Evolutionary conservation across 192 early-diverging fungal genomes (phyloP).

Genomic region (Linnemannia schmuckeri): DNA sequence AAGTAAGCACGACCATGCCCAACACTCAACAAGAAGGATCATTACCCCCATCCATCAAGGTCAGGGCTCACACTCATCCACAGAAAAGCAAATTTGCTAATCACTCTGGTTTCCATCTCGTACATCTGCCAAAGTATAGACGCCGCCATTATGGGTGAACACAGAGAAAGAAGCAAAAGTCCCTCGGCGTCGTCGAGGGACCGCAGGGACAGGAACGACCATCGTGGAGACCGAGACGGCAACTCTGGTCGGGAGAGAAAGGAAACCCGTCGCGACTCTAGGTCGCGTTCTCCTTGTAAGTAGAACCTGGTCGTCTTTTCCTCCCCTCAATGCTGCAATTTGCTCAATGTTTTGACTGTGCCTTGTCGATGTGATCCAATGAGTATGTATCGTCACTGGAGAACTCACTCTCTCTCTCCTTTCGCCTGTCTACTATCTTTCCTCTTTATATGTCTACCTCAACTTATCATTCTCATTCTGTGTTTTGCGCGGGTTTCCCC

Average conservation of each 20-base stretch:
- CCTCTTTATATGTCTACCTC: background rate
- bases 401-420: background rate
- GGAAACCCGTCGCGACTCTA: constrained; percentile 20
- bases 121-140: background rate
- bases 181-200: background rate
- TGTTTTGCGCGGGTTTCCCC: background rate
- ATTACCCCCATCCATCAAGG: background rate
- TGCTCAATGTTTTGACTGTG: background rate
- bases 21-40: too few species aligned
- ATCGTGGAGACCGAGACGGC: constrained; percentile 6
- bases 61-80: background rate
- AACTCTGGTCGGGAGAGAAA: background rate
- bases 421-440: background rate
- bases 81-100: background rate
- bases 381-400: background rate
- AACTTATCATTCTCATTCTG: background rate
- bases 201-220: background rate
- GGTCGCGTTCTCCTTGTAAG: constrained; percentile 53
- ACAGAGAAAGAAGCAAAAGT: constrained; percentile 17
- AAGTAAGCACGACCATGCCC: too few species aligned
- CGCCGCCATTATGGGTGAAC: constrained; percentile 24
- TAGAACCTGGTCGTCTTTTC: constrained; percentile 5
- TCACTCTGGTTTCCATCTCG: background rate
- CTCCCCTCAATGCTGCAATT: background rate
- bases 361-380: too few species aligned